Evolutionary conservation across 768 basidiomycete genomes (phyloP).

Genomic region (Leccinum subtestaceum): DNA sequence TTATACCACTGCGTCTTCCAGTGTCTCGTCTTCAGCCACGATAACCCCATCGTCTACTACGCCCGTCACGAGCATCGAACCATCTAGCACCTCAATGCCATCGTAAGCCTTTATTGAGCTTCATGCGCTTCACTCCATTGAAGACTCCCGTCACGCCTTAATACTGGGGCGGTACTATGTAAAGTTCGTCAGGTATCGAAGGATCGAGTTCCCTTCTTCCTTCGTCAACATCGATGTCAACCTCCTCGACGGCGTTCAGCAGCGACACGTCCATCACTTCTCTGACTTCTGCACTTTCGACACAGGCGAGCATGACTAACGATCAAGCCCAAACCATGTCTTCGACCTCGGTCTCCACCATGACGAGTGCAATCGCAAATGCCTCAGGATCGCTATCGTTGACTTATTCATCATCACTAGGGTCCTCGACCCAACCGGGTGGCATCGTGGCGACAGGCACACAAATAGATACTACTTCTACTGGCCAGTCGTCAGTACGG

Average conservation of each 20-base stretch:
- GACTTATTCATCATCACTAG: constrained; percentile 41
- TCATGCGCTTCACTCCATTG: background rate
- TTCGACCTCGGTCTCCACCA: constrained; percentile 31
- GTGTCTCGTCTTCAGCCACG: background rate
- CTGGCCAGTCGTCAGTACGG: constrained; percentile 27
- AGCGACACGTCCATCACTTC: background rate
- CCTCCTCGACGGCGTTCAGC: background rate
- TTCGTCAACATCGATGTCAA: background rate
- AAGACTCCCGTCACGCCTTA: background rate
- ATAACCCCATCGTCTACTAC: background rate
- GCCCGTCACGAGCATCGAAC: background rate
- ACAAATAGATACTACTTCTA: constrained; percentile 29
- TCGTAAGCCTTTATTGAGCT: constrained; percentile 2
- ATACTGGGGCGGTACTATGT: background rate
- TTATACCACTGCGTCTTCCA: background rate
- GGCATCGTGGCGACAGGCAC: constrained; percentile 49
- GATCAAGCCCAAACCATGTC: constrained; percentile 41
- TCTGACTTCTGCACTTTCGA: constrained; percentile 9
- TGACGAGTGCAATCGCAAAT: constrained; percentile 38
- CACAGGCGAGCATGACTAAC: constrained; percentile 41
- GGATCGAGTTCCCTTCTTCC: background rate
- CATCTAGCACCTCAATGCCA: background rate
- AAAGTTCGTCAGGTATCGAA: constrained; percentile 1
- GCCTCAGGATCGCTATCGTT: constrained; percentile 39
- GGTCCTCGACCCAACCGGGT: constrained; percentile 44